Percentiles rank a stretch among this genome's conserved stretches.
Conservation (phyloP, 768 basidiomycete species). For the Xerocomus brunneocitrinus region DNA sequence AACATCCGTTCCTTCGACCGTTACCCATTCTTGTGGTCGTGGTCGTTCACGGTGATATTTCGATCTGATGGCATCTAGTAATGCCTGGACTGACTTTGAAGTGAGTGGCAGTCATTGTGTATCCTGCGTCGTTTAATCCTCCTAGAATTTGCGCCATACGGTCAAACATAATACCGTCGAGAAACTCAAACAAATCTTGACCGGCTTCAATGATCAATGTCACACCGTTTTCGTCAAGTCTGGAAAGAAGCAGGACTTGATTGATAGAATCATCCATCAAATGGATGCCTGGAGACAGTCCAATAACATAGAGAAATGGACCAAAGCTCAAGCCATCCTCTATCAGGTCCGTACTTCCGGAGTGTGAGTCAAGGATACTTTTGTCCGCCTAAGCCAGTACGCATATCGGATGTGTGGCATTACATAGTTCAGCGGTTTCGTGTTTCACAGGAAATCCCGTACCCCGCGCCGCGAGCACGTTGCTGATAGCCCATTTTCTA, state of each 20-base stretch:
- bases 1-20: conserved; percentile 6
- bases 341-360: conserved; percentile 61
- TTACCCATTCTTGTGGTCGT: conserved; percentile 12
- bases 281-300: conserved; percentile 58
- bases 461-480: conserved; percentile 4
- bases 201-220: conserved; percentile 77
- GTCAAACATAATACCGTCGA: conserved; percentile 81
- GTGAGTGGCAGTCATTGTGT: conserved; percentile 36
- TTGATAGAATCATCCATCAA: conserved; percentile 62
- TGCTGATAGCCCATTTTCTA: conserved; percentile 17
- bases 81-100: conserved; percentile 71
- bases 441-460: conserved; percentile 4
- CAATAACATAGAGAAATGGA: conserved; percentile 61
- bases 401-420: conserved; percentile 10
- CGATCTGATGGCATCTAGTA: conserved; percentile 53
- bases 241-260: conserved; percentile 85
- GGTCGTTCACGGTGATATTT: conserved; percentile 3
- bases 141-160: conserved; percentile 62
- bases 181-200: conserved; percentile 76
- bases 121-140: conserved; percentile 17
- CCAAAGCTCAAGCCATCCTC: conserved; percentile 62
- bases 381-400: conserved; percentile 10
- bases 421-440: conserved; percentile 4
- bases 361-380: conserved; percentile 48
- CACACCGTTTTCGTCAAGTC: conserved; percentile 61